phyloP scores from a whole-genome alignment of 192 early-diverging fungal species.

The Mortierella alpina region DNA sequence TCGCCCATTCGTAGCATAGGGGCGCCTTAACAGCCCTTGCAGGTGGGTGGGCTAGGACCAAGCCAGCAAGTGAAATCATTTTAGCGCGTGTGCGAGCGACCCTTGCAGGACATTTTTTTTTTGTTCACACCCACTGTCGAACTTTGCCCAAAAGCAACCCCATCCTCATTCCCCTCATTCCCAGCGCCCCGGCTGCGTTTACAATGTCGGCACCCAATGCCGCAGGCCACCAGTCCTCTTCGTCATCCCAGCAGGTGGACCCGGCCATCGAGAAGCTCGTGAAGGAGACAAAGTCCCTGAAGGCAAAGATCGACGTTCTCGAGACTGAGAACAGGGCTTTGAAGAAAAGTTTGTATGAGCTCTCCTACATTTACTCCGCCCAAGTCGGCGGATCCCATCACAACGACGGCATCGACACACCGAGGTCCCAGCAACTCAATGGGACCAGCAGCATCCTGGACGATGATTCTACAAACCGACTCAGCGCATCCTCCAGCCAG shows the following conservation, averaged over 20 bases:
- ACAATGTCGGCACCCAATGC: slow-evolving; percentile 44
- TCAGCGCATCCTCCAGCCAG: neutral
- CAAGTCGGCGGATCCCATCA: slow-evolving; percentile 33
- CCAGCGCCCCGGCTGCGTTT: neutral
- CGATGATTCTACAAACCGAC: slow-evolving; percentile 12
- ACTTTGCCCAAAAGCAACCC: neutral
- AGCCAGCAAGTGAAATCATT: too few relatives aligned
- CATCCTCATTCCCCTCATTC: neutral
- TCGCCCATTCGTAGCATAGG: too few relatives aligned
- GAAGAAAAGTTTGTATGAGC: slow-evolving; percentile 86
- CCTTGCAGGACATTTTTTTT: too few relatives aligned
- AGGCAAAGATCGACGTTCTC: slow-evolving; percentile 75
- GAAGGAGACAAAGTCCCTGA: slow-evolving; percentile 77
- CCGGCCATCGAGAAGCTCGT: slow-evolving; percentile 65
- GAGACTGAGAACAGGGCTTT: slow-evolving; percentile 83
- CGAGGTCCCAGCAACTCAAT: slow-evolving; percentile 56
- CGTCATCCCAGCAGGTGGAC: slow-evolving; percentile 52
- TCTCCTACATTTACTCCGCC: slow-evolving; percentile 76
- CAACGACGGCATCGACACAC: slow-evolving; percentile 37
- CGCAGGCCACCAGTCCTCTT: slow-evolving; percentile 23
- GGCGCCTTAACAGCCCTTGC: too few relatives aligned
- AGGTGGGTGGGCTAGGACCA: too few relatives aligned
- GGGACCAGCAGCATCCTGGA: slow-evolving; percentile 31
- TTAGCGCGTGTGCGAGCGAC: too few relatives aligned
- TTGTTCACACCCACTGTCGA: neutral